Conservation (phyloP, 192 early-diverging fungal genomes). For the Podila verticillata region DNA sequence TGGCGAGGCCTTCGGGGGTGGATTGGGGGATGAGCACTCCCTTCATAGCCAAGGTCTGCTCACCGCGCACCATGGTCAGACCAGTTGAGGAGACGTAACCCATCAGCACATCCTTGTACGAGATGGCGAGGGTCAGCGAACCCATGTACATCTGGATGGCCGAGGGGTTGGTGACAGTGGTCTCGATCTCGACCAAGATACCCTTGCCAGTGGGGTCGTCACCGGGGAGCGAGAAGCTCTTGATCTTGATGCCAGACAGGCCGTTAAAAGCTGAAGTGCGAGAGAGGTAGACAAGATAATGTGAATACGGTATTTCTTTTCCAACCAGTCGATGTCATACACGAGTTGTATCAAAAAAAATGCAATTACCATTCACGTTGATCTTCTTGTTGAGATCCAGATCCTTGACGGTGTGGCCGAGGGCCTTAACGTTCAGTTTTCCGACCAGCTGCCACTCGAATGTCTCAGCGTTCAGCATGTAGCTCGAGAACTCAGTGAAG, state of each 20-base stretch:
- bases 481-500: slow-evolving; percentile 53
- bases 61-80: slow-evolving; percentile 48
- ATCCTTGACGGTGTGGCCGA: slow-evolving; percentile 43
- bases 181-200: slow-evolving; percentile 57
- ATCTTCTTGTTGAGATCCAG: slow-evolving; percentile 56
- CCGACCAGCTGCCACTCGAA: slow-evolving; percentile 55
- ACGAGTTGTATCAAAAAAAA: not conserved
- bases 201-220: slow-evolving; percentile 61
- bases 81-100: slow-evolving; percentile 51
- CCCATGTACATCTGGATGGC: slow-evolving; percentile 61
- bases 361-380: slow-evolving; percentile 40
- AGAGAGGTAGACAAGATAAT: not conserved
- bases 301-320: not conserved
- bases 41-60: slow-evolving; percentile 51
- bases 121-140: slow-evolving; percentile 52
- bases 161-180: slow-evolving; percentile 57
- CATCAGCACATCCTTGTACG: slow-evolving; percentile 51
- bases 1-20: slow-evolving; percentile 35
- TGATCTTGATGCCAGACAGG: slow-evolving; percentile 53
- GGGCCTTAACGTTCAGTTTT: slow-evolving; percentile 37
- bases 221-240: slow-evolving; percentile 54
- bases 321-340: not conserved
- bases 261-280: slow-evolving; percentile 53
- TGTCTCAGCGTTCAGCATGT: slow-evolving; percentile 49
- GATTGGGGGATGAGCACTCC: slow-evolving; percentile 57